Base-by-base conservation (phyloP, 1,284 basidiomycete genomes). In the Papiliotrema nemorosa region DNA sequence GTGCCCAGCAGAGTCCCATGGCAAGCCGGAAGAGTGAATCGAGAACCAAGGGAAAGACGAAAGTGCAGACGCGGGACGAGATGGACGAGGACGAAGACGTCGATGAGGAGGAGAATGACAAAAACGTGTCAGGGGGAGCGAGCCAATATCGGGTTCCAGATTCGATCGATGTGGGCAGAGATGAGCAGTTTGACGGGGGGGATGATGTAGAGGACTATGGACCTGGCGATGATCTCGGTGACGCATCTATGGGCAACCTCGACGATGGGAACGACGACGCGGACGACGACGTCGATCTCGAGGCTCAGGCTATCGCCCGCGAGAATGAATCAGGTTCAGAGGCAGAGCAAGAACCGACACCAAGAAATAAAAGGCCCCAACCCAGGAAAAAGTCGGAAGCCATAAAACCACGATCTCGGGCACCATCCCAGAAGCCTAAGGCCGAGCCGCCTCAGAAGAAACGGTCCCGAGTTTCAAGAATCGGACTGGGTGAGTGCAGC, bases 271-370 rank as follows among this genome's bases (percentile, higher is more conserved):
- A 21, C 38, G 47, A 22, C 12, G 45, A 47, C 16, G 45, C 14
- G 22, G 46, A 39, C 37, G 31, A n/a, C 20, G 43, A 33, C 22
- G 44, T 22, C 22, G 21, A 12, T 37, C 49, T 48, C 10, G 55
- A 49, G 18, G 53, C 33, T 12, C 47, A 45, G 44, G 54, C 47
- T 22, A 52, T 35, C 9, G 18, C 44, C 33, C 42, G 47, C 29
- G 58, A 44, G 59, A 58, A 45, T 53, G 63, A 50, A 49, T 62
- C 31, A 50, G 20, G 13, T 6, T 18, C 37, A 40, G 50, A 54
- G n/a, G 50, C 51, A 44, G 55, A 62, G 44, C 64, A 60, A 71
- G 70, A 68, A 58, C 70, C 50, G 77, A 76, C 62, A 44, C 61
- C 55, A 57, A 73, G 51, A 33, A 36, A 13, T 34, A 49, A 25